Percentiles rank a stretch among this genome's conserved stretches.
These are phyloP conservation scores for Fusarium pseudonygamai DNA, from an alignment of 2,329 filamentous ascomycete species.

Conservation along the genomic window DNA sequence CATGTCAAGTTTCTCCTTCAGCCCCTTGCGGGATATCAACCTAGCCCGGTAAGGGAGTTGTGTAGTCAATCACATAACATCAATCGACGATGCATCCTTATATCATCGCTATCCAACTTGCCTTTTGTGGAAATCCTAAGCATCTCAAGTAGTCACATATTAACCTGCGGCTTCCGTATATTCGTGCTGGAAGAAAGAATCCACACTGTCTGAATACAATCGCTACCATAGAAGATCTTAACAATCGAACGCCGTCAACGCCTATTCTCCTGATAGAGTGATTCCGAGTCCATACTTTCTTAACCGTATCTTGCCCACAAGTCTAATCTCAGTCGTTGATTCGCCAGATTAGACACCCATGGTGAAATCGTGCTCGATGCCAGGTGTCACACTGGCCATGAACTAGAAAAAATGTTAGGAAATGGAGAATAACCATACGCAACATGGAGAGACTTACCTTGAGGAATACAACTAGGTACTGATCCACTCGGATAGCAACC, in stretches of 20 bases:
- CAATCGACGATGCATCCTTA: background rate
- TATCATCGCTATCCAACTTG: background rate
- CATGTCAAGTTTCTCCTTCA: background rate
- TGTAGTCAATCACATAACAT: background rate
- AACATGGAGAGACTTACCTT: conserved; percentile 65
- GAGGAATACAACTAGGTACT: conserved; percentile 87
- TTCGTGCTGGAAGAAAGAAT: conserved; percentile 20
- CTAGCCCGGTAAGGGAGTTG: background rate
- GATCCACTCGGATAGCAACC: conserved; percentile 85
- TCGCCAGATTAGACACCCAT: conserved; percentile 36
- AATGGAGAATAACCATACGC: background rate
- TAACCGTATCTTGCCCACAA: background rate
- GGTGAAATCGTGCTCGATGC: conserved; percentile 63
- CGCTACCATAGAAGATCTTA: background rate
- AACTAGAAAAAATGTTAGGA: conserved; percentile 57
- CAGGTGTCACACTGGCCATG: conserved; percentile 90
- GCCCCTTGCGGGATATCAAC: background rate
- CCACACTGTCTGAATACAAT: conserved; percentile 10
- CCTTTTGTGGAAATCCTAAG: background rate
- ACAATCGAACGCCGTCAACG: conserved; percentile 35
- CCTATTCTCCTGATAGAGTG: conserved; percentile 26
- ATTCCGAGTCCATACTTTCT: conserved; percentile 1
- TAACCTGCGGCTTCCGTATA: background rate
- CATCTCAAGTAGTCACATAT: background rate
- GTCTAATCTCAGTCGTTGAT: background rate